phyloP scores from a whole-genome alignment of 1,284 basidiomycete species.

The Ustilago tritici region DNA sequence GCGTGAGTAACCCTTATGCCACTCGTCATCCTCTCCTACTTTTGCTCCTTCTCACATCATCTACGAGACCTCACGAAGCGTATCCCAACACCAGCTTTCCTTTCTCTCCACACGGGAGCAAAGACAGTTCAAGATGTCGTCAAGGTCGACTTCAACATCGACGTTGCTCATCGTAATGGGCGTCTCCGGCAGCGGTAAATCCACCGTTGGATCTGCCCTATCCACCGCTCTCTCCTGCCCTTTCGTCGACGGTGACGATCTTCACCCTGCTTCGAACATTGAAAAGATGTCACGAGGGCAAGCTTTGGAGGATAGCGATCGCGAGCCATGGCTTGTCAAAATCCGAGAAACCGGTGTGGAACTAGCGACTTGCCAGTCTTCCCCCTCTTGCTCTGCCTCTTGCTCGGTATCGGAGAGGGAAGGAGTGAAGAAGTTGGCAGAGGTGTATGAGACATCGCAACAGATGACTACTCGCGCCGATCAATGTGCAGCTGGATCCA shows the following conservation, averaged over 20 bases:
- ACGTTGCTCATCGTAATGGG: constrained; percentile 53
- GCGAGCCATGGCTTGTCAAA: constrained; percentile 84
- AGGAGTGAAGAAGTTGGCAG: constrained; percentile 10
- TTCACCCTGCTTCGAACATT: constrained; percentile 85
- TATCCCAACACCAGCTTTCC: too few species aligned
- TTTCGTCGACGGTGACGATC: constrained; percentile 89
- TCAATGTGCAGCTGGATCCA: neutral
- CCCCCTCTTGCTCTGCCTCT: too few species aligned
- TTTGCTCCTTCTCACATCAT: too few species aligned
- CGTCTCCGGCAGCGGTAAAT: constrained; percentile 77
- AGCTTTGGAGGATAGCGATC: constrained; percentile 82
- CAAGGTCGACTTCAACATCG: neutral
- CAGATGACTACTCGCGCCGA: neutral
- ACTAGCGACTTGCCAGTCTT: constrained; percentile 27
- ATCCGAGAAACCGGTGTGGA: constrained; percentile 77
- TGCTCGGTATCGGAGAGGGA: neutral
- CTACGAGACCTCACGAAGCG: too few species aligned
- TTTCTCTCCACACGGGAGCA: too few species aligned
- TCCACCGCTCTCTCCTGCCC: constrained; percentile 76
- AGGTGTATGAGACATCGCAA: constrained; percentile 30
- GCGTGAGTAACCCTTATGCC: too few species aligned
- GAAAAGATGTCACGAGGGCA: constrained; percentile 86
- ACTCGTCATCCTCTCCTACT: too few species aligned
- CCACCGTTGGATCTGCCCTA: constrained; percentile 81
- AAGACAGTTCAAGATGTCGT: neutral